phyloP scores from a whole-genome alignment of 2,329 filamentous ascomycete species.

The Monilinia vaccinii-corymbosi region DNA sequence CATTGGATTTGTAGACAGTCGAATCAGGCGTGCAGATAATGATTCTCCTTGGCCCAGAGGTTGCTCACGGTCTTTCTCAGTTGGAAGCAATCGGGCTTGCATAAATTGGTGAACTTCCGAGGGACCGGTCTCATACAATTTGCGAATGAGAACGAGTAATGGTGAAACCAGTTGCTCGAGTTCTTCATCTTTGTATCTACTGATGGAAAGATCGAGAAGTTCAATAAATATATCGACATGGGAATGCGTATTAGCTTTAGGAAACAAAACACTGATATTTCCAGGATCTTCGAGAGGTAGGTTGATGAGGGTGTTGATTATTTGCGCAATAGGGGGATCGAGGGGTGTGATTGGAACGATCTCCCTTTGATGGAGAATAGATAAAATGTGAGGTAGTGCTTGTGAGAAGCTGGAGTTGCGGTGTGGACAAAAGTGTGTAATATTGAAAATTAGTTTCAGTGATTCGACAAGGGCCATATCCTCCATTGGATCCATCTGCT shows the following conservation, averaged over 20 bases:
- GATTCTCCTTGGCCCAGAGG: slow-evolving; percentile 70
- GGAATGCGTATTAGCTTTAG: slow-evolving; percentile 47
- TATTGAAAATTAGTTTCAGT: slow-evolving; percentile 81
- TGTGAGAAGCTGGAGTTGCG: slow-evolving; percentile 53
- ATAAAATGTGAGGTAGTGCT: slow-evolving; percentile 60
- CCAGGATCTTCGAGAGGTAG: slow-evolving; percentile 55
- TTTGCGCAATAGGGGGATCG: slow-evolving; percentile 58
- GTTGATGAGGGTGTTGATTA: slow-evolving; percentile 76
- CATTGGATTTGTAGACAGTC: slow-evolving; percentile 64
- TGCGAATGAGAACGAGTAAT: slow-evolving; percentile 63
- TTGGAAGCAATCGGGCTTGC: slow-evolving; percentile 62
- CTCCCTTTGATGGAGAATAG: slow-evolving; percentile 53
- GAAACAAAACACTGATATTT: slow-evolving; percentile 48
- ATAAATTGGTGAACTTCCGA: slow-evolving; percentile 52
- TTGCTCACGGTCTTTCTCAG: slow-evolving; percentile 62
- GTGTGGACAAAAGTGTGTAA: slow-evolving; percentile 64
- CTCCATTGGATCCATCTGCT: slow-evolving; percentile 49
- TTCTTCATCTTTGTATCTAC: slow-evolving; percentile 54
- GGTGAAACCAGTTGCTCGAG: slow-evolving; percentile 65
- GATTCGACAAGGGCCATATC: slow-evolving; percentile 77
- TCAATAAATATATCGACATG: slow-evolving; percentile 58
- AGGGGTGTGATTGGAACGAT: slow-evolving; percentile 57
- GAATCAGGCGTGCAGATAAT: slow-evolving; percentile 67
- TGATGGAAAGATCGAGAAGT: slow-evolving; percentile 59
- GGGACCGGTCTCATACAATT: slow-evolving; percentile 61